Base-by-base conservation (phyloP, 1,139 yeast genomes). In the Yamadazyma taylorii region DNA sequence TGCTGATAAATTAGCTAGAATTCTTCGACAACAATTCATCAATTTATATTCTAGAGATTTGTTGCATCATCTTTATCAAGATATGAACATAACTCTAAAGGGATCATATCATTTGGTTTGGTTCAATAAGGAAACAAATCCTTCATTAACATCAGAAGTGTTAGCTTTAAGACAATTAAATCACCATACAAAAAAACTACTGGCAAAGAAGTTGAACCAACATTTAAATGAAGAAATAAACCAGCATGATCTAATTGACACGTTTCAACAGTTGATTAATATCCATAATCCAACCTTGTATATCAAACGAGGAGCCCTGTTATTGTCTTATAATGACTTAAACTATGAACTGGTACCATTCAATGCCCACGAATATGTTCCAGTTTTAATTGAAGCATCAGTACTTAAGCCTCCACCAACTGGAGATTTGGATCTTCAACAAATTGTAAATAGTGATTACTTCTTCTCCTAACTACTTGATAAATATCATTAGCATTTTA, bases 401-500 rank as follows among this genome's bases (percentile, higher is more conserved):
- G 53, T 69, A 5, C 35, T 54, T 28, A 46, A 58, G 3, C 46
- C 58, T 4, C 75, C 75, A 1, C 37, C 49, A 4, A 54, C 47
- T 26, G 76, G 77, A 1, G 45, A 47, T 2, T 50, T 70, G 13
- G 68, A 69, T 39, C 52, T 71, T 10, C 44, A 45, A 1, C 44
- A 55, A 36, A 73, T 71, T 4, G 40, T 55, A 32, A 39, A 61
- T 4, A 69, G 73, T 49, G 51, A 48, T 35, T 66, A 52, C 48
- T 71, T 71, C 44, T 71, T 69, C 39, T 66, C 74, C 3, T 69
- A 51, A 50, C 12, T 11, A n/a, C n/a, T n/a, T n/a, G n/a, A n/a
- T n/a, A n/a, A n/a, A n/a, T n/a, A n/a, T n/a, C n/a, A n/a, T n/a
- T n/a, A n/a, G n/a, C n/a, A n/a, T n/a, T n/a, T 16, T 14, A 13